phyloP scores from a whole-genome alignment of 805 yeast genomes.

The Ogataea pilisensis region DNA sequence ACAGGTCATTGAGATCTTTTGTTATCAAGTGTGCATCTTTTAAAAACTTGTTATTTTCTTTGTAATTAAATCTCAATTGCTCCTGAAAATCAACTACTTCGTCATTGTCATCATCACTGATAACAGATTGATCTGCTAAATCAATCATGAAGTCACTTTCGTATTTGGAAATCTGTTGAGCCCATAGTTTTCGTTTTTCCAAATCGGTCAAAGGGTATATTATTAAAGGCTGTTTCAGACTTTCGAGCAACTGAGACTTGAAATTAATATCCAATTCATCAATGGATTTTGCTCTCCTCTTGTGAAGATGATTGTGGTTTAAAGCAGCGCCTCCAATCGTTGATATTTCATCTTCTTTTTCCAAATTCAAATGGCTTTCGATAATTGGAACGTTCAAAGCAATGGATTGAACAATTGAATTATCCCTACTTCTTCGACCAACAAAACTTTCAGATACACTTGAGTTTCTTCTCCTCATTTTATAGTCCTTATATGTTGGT shows the following conservation, averaged over 20 bases:
- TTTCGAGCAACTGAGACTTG: not conserved
- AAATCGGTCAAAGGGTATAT: constrained; percentile 35
- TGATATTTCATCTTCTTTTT: not conserved
- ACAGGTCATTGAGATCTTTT: constrained; percentile 42
- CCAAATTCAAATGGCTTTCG: constrained; percentile 20
- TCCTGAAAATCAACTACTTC: constrained; percentile 34
- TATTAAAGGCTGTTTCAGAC: not conserved
- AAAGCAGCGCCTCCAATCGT: not conserved
- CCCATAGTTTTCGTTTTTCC: constrained; percentile 35
- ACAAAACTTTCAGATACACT: constrained; percentile 19
- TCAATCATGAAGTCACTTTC: constrained; percentile 40
- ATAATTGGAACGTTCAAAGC: constrained; percentile 49
- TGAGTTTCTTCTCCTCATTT: constrained; percentile 20
- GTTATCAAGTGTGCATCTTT: constrained; percentile 43
- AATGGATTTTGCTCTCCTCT: constrained; percentile 13
- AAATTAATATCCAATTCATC: not conserved
- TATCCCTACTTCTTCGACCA: constrained; percentile 42
- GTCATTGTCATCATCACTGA: constrained; percentile 37
- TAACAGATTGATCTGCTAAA: constrained; percentile 35
- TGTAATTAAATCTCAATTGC: constrained; percentile 24
- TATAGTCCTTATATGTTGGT: too few relatives aligned
- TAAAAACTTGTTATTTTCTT: constrained; percentile 36
- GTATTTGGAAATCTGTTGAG: constrained; percentile 34
- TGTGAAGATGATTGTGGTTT: not conserved
- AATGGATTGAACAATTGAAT: constrained; percentile 59